Evolutionary conservation across 83 land plant genomes (phyloP), one percentile per base, ranked within the genome.

Genomic region (Picea abies): DNA sequence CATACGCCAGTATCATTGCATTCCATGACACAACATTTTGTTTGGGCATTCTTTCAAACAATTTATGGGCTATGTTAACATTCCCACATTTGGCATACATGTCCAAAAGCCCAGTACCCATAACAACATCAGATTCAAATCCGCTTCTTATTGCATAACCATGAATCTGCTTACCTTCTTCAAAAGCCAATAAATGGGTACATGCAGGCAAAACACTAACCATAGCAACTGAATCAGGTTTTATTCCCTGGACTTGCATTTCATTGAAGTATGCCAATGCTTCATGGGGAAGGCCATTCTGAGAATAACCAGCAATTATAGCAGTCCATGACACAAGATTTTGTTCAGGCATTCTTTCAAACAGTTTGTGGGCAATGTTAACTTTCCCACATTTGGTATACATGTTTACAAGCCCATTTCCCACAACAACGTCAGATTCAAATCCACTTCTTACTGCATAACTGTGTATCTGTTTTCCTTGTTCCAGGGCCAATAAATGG

Each of bases 331-430:
- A 82, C 35, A 89, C 87, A 17, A 82, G 41, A 49, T 80, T 85
- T 76, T 44, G 82, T 35, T 66, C 52, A 4, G 35, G 61, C 84
- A 87, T 87, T n/a, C 68, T 26, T 68, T 79, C 79, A 66, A 89
- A 89, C 49, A 88, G 26, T 77, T 78, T 72, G 8, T 83, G 37
- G 14, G 93, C 90, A 12, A 61, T 70, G 44, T 81, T 82, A 62
- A 91, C 56, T 15, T 22, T 41, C 15, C 85, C 88, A 84, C 93
- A 88, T 69, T 91, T 88, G 15, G 83, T 82, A 78, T 90, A 90
- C 88, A 90, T 80, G 78, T 88, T 85, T n/a, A 82, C 77, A 68
- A 91, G 39, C 81, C 23, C 65, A 23, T 25, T 35, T 14, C 10
- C 56, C 39, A 68, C 39, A 4, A 26, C 16, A 17, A 68, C 19